Evolutionary conservation across 2,329 filamentous ascomycete species (phyloP).

Genomic region (Sporothrix globosa): DNA sequence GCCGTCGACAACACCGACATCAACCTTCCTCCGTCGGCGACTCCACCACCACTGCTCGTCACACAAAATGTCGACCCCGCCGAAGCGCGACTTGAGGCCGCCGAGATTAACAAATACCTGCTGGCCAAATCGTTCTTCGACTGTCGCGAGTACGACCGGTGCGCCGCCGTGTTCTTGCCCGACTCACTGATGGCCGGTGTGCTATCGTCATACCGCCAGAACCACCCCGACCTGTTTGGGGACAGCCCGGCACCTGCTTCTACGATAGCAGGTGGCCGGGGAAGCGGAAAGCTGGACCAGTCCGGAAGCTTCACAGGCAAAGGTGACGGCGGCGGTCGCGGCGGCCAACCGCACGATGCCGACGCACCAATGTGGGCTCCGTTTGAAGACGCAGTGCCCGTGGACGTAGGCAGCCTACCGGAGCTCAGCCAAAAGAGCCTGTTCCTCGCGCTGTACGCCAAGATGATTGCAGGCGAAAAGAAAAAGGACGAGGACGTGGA

Average conservation of each 20-base stretch:
- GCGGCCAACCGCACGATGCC: neutral
- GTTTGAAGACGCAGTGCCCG: constrained; percentile 32
- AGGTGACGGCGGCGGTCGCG: neutral
- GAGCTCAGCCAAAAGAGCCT: constrained; percentile 84
- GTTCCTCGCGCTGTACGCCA: constrained; percentile 90
- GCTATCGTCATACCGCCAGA: constrained; percentile 54
- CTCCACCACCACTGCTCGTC: constrained; percentile 47
- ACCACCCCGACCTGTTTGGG: constrained; percentile 37
- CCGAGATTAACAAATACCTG: constrained; percentile 80
- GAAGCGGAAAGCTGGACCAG: neutral
- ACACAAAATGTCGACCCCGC: constrained; percentile 66
- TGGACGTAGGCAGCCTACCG: constrained; percentile 47
- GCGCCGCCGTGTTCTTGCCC: constrained; percentile 85
- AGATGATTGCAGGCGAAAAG: constrained; percentile 92
- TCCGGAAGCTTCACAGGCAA: neutral
- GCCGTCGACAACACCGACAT: constrained; percentile 52
- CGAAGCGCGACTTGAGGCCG: constrained; percentile 75
- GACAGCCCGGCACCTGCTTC: constrained; percentile 35
- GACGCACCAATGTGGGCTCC: constrained; percentile 11
- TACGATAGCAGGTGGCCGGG: constrained; percentile 4
- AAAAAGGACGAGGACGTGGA: constrained; percentile 94
- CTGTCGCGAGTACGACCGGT: constrained; percentile 92
- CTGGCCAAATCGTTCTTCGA: constrained; percentile 94
- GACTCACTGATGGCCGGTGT: constrained; percentile 73
- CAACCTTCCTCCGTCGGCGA: constrained; percentile 35